Percentiles rank a stretch among this genome's conserved stretches.
phyloP scores from a whole-genome alignment of 2,329 filamentous ascomycete species.

The Fusarium sp. region DNA sequence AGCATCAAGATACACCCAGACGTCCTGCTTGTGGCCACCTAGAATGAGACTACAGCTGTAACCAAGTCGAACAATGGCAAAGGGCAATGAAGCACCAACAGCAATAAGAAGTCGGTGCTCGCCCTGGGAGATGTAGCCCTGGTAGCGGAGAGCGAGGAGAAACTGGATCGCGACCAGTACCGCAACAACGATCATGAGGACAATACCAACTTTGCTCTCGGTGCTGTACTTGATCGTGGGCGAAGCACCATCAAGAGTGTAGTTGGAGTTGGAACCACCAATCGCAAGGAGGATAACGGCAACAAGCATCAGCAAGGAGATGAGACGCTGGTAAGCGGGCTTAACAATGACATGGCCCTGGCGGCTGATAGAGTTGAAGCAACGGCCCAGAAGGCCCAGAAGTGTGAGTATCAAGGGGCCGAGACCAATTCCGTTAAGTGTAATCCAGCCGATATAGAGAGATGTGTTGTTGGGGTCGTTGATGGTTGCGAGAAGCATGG shows the following conservation, averaged over 20 bases:
- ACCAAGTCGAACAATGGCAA: constrained; percentile 48
- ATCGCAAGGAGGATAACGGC: constrained; percentile 52
- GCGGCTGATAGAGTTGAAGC: constrained; percentile 61
- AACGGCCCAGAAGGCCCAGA: constrained; percentile 48
- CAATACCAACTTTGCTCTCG: constrained; percentile 44
- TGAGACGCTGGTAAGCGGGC: constrained; percentile 48
- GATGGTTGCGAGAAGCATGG: constrained; percentile 56
- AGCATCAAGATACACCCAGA: constrained; percentile 49
- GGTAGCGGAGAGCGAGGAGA: constrained; percentile 54
- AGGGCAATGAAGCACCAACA: constrained; percentile 50
- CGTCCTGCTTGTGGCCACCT: constrained; percentile 40
- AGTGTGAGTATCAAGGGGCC: constrained; percentile 60
- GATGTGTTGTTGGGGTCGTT: constrained; percentile 61
- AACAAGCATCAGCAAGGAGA: constrained; percentile 57
- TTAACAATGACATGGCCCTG: constrained; percentile 46
- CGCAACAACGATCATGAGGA: constrained; percentile 51
- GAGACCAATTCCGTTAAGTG: constrained; percentile 50
- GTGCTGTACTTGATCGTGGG: constrained; percentile 45
- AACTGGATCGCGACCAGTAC: constrained; percentile 56
- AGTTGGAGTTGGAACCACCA: constrained; percentile 47
- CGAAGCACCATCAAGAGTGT: constrained; percentile 34
- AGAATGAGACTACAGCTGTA: constrained; percentile 49
- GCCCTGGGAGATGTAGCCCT: constrained; percentile 56
- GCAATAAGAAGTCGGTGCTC: constrained; percentile 65
- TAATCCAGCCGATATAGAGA: constrained; percentile 51